Percentiles rank a stretch among this genome's conserved stretches.
Evolutionary conservation across 345 rosid species (phyloP).

Genomic region (Heritiera fomes): DNA sequence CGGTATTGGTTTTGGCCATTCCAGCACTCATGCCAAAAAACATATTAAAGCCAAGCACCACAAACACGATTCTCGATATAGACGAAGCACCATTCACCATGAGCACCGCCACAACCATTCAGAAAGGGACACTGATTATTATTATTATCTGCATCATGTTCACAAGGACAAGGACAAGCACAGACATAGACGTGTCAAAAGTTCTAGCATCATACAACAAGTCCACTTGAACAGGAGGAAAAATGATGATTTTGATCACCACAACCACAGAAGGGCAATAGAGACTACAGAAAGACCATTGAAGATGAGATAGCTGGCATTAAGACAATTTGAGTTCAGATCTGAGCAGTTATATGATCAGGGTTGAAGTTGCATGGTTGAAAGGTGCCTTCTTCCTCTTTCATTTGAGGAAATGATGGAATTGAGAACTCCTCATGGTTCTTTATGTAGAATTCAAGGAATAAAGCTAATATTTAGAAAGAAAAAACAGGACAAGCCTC

Average conservation of each 20-base stretch:
- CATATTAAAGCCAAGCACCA: conserved; percentile 42
- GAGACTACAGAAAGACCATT: conserved; percentile 18
- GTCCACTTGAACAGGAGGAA: conserved; percentile 34
- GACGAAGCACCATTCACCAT: conserved; percentile 34
- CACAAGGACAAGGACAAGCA: conserved; percentile 47
- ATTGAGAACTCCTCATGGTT: background rate
- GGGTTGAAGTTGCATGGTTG: conserved; percentile 12
- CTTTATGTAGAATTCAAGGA: conserved; percentile 1
- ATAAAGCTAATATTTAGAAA: background rate
- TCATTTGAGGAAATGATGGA: background rate
- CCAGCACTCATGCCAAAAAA: conserved; percentile 31
- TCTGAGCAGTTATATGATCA: conserved; percentile 20
- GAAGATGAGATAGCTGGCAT: conserved; percentile 6
- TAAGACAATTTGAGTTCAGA: conserved; percentile 11
- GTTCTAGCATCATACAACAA: conserved; percentile 35
- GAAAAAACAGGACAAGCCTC: conserved; percentile 13
- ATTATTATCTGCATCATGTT: conserved; percentile 54
- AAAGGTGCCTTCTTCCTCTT: background rate
- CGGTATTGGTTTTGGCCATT: conserved; percentile 26
- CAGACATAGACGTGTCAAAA: conserved; percentile 48
- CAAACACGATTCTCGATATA: conserved; percentile 42
- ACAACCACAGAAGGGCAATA: conserved; percentile 30
- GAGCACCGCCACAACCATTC: conserved; percentile 46
- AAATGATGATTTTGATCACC: conserved; percentile 33
- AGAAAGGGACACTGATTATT: conserved; percentile 43